Conservation (phyloP, 2,329 filamentous ascomycete genomes). For the Aspergillus sp. region DNA sequence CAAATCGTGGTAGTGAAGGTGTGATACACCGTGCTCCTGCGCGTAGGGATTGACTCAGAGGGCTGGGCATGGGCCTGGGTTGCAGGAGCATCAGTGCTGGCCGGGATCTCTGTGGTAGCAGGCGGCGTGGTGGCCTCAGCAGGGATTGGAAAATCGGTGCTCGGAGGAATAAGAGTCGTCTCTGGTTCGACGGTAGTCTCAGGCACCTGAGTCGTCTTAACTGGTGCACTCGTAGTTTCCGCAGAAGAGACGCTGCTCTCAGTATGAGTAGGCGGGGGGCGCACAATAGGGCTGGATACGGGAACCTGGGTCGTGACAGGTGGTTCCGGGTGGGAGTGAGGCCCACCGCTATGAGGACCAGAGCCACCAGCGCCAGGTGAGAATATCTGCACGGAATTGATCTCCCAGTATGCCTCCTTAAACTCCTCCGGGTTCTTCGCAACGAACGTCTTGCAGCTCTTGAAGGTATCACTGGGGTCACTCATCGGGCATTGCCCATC, state of each 20-base stretch:
- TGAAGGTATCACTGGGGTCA: slow-evolving; percentile 53
- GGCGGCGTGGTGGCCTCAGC: not conserved
- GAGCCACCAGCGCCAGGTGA: no score
- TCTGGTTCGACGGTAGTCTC: not conserved
- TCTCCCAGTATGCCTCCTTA: slow-evolving; percentile 65
- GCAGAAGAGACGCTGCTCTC: not conserved
- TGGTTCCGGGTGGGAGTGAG: not conserved
- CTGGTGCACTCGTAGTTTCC: not conserved
- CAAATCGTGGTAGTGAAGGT: slow-evolving; percentile 4
- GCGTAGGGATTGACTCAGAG: not conserved
- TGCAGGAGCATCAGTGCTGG: not conserved
- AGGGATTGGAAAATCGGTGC: not conserved
- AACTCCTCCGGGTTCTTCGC: slow-evolving; percentile 61
- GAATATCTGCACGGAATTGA: slow-evolving; percentile 59
- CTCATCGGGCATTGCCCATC: slow-evolving; percentile 47
- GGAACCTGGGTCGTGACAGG: not conserved
- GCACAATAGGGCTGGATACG: not conserved
- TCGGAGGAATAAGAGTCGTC: not conserved
- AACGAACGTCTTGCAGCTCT: slow-evolving; percentile 63
- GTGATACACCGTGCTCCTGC: slow-evolving; percentile 6
- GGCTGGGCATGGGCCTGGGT: not conserved
- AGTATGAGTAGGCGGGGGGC: not conserved
- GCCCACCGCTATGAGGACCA: slow-evolving; percentile 34
- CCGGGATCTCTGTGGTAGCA: not conserved
- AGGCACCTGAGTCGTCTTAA: not conserved